phyloP scores from a whole-genome alignment of 768 basidiomycete species.

The Thelephora aurantiotincta region DNA sequence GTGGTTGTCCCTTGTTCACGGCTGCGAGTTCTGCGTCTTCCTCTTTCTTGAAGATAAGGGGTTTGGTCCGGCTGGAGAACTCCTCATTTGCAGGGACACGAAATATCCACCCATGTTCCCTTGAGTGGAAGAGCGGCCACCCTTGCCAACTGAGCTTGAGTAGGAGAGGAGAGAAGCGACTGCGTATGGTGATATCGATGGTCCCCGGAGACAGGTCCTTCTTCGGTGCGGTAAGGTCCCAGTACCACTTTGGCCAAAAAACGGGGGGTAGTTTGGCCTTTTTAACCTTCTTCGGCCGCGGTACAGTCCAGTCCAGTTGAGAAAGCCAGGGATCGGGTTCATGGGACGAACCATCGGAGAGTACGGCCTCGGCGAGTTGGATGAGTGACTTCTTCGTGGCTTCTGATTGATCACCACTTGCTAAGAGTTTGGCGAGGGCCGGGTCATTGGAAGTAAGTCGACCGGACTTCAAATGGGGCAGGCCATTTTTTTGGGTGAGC shows the following conservation, averaged over 20 bases:
- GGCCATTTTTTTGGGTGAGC: conserved; percentile 31
- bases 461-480: conserved; percentile 28
- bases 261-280: conserved; percentile 25
- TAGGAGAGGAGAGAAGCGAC: conserved; percentile 70
- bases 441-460: conserved; percentile 25
- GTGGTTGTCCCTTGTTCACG: conserved; percentile 44
- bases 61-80: conserved; percentile 27
- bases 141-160: conserved; percentile 80
- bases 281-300: conserved; percentile 5
- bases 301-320: conserved; percentile 50
- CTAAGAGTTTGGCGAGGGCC: conserved; percentile 33
- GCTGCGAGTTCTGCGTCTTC: conserved; percentile 8
- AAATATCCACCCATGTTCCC: conserved; percentile 85
- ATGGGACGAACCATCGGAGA: conserved; percentile 12
- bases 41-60: conserved; percentile 6
- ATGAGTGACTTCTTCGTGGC: conserved; percentile 23
- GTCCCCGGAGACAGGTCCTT: conserved; percentile 52
- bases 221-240: conserved; percentile 71
- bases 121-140: conserved; percentile 74
- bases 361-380: conserved; percentile 24
- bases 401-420: conserved; percentile 24
- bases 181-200: conserved; percentile 77
- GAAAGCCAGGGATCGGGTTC: conserved; percentile 38
- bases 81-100: conserved; percentile 40
- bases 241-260: conserved; percentile 96